phyloP scores from a whole-genome alignment of 176 grass and related monocot genomes.

The Ampelocalamus luodianensis region DNA sequence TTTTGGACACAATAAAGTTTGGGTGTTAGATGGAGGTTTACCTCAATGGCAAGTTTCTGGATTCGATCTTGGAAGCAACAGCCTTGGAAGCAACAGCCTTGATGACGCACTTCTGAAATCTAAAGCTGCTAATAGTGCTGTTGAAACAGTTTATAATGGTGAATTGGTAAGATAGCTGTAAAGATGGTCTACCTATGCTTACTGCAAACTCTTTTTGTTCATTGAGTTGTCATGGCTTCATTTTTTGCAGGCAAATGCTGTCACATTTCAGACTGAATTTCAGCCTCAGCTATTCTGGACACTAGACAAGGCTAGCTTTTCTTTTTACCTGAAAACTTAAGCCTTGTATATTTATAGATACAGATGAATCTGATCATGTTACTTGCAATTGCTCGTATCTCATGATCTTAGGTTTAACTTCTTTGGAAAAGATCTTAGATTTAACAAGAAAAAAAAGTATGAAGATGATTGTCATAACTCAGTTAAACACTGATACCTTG shows the following conservation, averaged over 20 bases:
- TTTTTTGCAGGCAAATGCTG: slow-evolving; percentile 49
- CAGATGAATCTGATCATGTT: not conserved
- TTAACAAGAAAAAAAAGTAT: not conserved
- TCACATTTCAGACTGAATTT: slow-evolving; percentile 75
- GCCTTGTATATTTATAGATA: not conserved
- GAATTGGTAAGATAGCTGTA: slow-evolving; percentile 57
- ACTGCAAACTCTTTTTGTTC: slow-evolving; percentile 24
- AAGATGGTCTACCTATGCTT: not conserved
- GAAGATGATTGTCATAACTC: not conserved
- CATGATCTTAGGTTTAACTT: not conserved
- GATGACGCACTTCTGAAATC: slow-evolving; percentile 55
- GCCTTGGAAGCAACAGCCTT: slow-evolving; percentile 44
- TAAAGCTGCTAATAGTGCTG: slow-evolving; percentile 55
- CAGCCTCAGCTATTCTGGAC: slow-evolving; percentile 77
- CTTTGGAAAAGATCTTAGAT: not conserved
- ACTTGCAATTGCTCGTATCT: not conserved
- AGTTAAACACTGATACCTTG: not conserved
- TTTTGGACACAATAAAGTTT: slow-evolving; percentile 86
- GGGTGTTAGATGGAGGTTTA: slow-evolving; percentile 92
- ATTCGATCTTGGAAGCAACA: slow-evolving; percentile 57
- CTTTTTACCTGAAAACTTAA: slow-evolving; percentile 30
- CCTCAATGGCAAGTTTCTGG: slow-evolving; percentile 80
- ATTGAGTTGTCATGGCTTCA: not conserved
- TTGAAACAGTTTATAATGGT: slow-evolving; percentile 66
- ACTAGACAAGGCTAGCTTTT: slow-evolving; percentile 65